Evolutionary conservation across 2,329 filamentous ascomycete genomes (phyloP), one percentile per base, ranked within the genome.

Genomic region (Ophiocordyceps robertsii): DNA sequence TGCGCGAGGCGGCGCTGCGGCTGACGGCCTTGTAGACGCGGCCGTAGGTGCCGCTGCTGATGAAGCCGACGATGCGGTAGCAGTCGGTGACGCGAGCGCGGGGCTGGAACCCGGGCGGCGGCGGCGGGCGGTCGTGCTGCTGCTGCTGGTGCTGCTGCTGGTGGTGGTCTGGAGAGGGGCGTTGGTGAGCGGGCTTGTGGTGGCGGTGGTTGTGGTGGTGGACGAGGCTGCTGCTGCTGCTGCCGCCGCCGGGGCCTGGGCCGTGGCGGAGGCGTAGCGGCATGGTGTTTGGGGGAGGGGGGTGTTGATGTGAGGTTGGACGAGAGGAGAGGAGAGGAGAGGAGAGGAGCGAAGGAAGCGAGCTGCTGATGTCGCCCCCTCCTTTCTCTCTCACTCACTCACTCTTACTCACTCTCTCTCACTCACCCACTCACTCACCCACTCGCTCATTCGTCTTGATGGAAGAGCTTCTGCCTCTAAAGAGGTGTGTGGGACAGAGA

Each of bases 11-110:
- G 33, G 33, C 5, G 33, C 14, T 42, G 49, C 82, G 80, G 53
- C 85, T 80, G 37, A 87, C 70, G 16, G 92, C 92, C 60, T 98
- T 98, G 75, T 96, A 98, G 8, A 98, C 92, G 29, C 92, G 82
- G 31, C 92, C 92, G 75, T 98, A 98, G 14, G 92, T 98, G 38
- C 92, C 92, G 53, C 87, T 95, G 59, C 87, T 95, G 54, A 98
- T 98, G 70, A 98, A 98, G 37, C 92, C 92, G 44, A 98, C 82
- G 54, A 98, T 92, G 54, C 92, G 88, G 66, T 96, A 98, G 51
- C 84, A 83, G 63, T 96, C 90, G 46, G 83, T 82, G 44, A 96
- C 87, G 48, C 86, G 82, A 49, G 92, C 84, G 63, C 95, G 95
- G 59, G 77, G 77, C 57, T 79, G 75, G 57, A 82, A 83, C 13